Evolutionary conservation across 148 eudicot species (phyloP), one percentile per base, ranked within the genome.

Genomic region (Dianthus caryophyllus): DNA sequence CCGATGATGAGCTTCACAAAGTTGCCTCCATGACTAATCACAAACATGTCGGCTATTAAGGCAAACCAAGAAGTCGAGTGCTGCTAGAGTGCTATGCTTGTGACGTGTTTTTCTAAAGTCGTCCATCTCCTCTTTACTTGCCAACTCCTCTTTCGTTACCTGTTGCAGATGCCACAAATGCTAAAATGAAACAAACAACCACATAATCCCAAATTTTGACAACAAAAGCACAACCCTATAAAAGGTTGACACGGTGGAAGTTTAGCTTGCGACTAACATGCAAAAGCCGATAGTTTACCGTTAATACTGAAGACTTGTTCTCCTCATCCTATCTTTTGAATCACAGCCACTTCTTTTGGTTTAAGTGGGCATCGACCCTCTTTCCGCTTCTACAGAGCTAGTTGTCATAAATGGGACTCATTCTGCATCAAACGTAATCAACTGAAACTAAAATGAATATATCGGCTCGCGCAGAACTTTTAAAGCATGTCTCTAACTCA

Each of bases 291-390:
- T n/a, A n/a, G n/a, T n/a, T n/a, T n/a, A n/a, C n/a, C n/a, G n/a
- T n/a, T n/a, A n/a, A n/a, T n/a, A n/a, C n/a, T n/a, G n/a, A n/a
- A n/a, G n/a, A n/a, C n/a, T n/a, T n/a, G n/a, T n/a, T n/a, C n/a
- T n/a, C n/a, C n/a, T n/a, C n/a, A n/a, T n/a, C n/a, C n/a, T n/a
- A n/a, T n/a, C n/a, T n/a, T n/a, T n/a, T n/a, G 85, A 83, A 90
- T 86, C 69, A 94, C 96, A 15, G 97, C 99, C 71, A 94, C 99
- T 75, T 94, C 99, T 59, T 90, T 96, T 44, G 99, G 99, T 72
- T 94, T 97, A 70, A 94, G 97, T 41, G 99, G 99, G 50, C 99
- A 94, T 15, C 99, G 84, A 46, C 99, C 99, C 78, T 94, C 99
- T 85, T 94, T 94, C 70, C 99, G 77, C 73, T 94, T 94, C 72